A percentile compares a stretch with the other conserved stretches of the same genome.
Conservation (phyloP, 2,329 filamentous ascomycete species). For the Epichloe uncinata region DNA sequence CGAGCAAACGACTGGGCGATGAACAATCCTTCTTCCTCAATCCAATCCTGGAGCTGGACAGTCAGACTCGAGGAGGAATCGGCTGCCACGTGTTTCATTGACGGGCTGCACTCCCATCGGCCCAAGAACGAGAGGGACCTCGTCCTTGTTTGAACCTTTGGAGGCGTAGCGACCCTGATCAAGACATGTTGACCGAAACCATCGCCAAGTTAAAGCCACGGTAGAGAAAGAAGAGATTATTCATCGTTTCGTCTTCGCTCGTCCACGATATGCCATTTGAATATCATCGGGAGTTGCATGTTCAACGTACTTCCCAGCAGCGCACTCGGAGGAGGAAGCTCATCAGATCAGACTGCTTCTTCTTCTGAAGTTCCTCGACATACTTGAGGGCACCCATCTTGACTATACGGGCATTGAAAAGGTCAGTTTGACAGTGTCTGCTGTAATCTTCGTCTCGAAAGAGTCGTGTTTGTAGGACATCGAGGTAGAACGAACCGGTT, state of each 20-base stretch:
- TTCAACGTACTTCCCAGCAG: slow-evolving; percentile 95
- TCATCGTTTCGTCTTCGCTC: slow-evolving; percentile 12
- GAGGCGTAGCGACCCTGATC: not conserved
- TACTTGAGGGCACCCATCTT: slow-evolving; percentile 99
- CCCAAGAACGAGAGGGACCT: too few relatives aligned
- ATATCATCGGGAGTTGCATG: slow-evolving; percentile 17
- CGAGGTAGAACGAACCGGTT: slow-evolving; percentile 21
- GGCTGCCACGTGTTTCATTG: not conserved
- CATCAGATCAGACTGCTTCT: slow-evolving; percentile 99
- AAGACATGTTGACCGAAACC: not conserved
- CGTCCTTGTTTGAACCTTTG: too few relatives aligned
- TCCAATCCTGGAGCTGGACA: not conserved
- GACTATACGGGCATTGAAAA: slow-evolving; percentile 23
- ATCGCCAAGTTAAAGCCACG: not conserved
- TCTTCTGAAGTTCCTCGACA: slow-evolving; percentile 99
- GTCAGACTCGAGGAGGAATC: not conserved
- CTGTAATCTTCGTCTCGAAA: not conserved
- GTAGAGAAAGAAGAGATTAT: slow-evolving; percentile 5
- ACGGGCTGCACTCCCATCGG: too few relatives aligned
- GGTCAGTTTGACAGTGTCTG: slow-evolving; percentile 1
- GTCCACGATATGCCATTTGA: slow-evolving; percentile 20
- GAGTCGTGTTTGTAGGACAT: not conserved
- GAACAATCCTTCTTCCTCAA: not conserved
- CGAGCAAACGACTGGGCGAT: not conserved
- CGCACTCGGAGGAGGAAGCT: slow-evolving; percentile 99